Percentiles rank a stretch among this genome's conserved stretches.
Evolutionary conservation across 2,329 filamentous ascomycete genomes (phyloP).

Genomic region (Alternaria consortialis): DNA sequence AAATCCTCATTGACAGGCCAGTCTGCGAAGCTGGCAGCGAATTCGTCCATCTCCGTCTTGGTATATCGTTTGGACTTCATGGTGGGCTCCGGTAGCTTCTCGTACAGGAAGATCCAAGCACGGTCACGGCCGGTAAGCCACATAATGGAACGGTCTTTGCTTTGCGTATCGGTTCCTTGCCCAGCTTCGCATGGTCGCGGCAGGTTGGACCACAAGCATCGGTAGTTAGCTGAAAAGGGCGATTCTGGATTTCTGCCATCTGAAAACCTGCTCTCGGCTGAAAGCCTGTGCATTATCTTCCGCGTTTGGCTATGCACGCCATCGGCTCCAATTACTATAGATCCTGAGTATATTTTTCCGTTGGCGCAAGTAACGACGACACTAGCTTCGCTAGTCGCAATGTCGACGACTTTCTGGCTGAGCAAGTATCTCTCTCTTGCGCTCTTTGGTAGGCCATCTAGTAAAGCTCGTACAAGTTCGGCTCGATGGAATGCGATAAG

Average conservation of each 20-base stretch:
- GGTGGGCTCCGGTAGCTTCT: neutral
- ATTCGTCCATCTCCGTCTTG: neutral
- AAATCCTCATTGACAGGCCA: conserved; percentile 6
- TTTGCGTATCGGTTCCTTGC: neutral
- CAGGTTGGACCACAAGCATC: conserved; percentile 1
- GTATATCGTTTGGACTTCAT: conserved; percentile 1
- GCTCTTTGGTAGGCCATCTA: neutral
- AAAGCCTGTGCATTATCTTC: conserved; percentile 5
- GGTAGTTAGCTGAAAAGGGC: neutral
- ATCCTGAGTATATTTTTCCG: neutral
- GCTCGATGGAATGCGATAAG: neutral
- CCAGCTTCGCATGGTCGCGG: neutral
- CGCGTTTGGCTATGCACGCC: conserved; percentile 7
- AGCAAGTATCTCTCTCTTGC: neutral
- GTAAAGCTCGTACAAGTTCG: neutral
- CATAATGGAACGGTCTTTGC: neutral
- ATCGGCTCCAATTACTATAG: conserved; percentile 2
- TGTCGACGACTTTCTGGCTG: conserved; percentile 1
- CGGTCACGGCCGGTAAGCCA: conserved; percentile 1
- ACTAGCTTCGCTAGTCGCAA: neutral
- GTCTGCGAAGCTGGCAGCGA: conserved; percentile 2
- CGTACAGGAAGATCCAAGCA: conserved; percentile 5
- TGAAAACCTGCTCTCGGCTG: neutral
- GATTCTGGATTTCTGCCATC: conserved; percentile 1
- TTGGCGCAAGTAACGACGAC: neutral